Conservation (phyloP, 2,329 filamentous ascomycete species). For the Phoma sp. region DNA sequence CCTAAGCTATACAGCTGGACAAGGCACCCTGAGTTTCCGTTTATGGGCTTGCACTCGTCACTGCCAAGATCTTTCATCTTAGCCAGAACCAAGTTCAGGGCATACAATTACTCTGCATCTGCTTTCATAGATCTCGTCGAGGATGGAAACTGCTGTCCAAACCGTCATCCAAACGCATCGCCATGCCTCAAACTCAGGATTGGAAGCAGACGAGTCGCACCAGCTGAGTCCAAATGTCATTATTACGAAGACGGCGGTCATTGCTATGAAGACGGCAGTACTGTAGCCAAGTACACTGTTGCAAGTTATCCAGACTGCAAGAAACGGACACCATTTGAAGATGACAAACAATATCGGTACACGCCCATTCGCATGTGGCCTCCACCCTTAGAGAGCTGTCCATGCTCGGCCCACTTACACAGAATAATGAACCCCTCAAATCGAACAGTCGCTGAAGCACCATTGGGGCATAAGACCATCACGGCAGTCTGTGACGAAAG, state of each 20-base stretch:
- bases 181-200: slow-evolving; percentile 58
- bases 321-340: slow-evolving; percentile 7
- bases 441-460: neutral
- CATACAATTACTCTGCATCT: slow-evolving; percentile 60
- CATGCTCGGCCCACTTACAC: slow-evolving; percentile 39
- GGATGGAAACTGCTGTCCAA: slow-evolving; percentile 50
- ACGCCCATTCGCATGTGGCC: slow-evolving; percentile 45
- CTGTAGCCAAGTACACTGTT: neutral
- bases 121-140: slow-evolving; percentile 67
- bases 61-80: slow-evolving; percentile 54
- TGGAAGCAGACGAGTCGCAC: slow-evolving; percentile 51
- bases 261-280: neutral
- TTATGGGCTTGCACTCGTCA: neutral
- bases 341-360: slow-evolving; percentile 34
- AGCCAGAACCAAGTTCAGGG: slow-evolving; percentile 60
- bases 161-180: slow-evolving; percentile 11
- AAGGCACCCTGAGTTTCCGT: slow-evolving; percentile 54
- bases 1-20: slow-evolving; percentile 50
- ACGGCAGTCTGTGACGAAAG: slow-evolving; percentile 40
- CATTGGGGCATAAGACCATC: slow-evolving; percentile 24
- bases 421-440: slow-evolving; percentile 39
- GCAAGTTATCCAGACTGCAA: neutral
- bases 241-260: neutral
- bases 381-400: slow-evolving; percentile 31
- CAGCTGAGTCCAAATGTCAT: slow-evolving; percentile 9